Evolutionary conservation across 495 filamentous ascomycete species (phyloP), one percentile per base, ranked within the genome.

Genomic region (Trichoderma virens): DNA sequence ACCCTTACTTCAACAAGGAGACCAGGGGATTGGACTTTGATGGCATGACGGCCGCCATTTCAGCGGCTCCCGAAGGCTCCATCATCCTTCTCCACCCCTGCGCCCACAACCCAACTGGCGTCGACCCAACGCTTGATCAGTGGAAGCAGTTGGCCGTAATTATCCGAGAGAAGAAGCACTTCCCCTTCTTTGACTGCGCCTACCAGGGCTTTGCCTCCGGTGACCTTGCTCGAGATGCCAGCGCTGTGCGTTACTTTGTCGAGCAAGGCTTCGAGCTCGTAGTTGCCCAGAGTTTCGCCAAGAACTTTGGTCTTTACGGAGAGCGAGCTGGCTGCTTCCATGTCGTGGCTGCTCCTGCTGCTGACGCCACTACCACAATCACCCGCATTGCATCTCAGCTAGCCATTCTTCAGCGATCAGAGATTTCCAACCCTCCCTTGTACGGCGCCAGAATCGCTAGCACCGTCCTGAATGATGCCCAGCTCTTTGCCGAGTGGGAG

Each of bases 141-240:
- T 99, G 94, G 94, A 91, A 88, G 72, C 79, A 95, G 69, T 85
- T 99, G 65, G 92, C 92, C 62, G 71, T 80, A 6, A 70, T 97
- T 28, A 86, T 98, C 73, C 81, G 83, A 62, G 72, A 78, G 32
- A 90, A 88, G 75, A 82, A 84, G 45, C 95, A 92, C 76, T 98
- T 99, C 82, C 95, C 94, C 69, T 99, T 98, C 85, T 98, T 99
- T 80, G 94, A 99, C 81, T 89, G 83, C 70, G 94, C 94, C 51
- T 99, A 99, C 80, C 94, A 99, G 74, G 94, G 94, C 59, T 99
- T 99, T 75, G 95, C 94, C 0, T 96, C 93, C 8, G 94, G 94
- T 54, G 86, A 95, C 72, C 85, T 99, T 9, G 79, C 79, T 63
- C 84, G 86, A 41, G 94, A 99, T 73, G 90, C 90, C 60, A 92